Evolutionary conservation across 2,329 filamentous ascomycete species (phyloP), one percentile per base, ranked within the genome.

Genomic region (Plenodomus biglobosus): DNA sequence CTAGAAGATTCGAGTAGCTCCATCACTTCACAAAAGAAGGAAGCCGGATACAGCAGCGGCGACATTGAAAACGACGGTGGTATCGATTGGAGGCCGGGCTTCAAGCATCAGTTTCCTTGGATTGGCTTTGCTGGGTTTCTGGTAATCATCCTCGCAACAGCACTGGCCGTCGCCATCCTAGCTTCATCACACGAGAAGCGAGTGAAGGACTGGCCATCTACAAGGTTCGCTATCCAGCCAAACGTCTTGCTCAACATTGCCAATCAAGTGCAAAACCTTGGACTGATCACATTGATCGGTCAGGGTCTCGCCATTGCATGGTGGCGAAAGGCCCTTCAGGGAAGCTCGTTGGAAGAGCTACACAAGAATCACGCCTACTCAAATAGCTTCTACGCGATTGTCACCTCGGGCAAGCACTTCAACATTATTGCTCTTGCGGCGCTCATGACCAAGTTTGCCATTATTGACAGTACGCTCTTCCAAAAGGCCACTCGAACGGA

Each of bases 211-310:
- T 61, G 58, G 59, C 58, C 58, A 8, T 53, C 52, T 17, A 47
- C 41, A 5, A 50, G 41, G n/a, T 57, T 57, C 2, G 48, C 59
- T 13, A 44, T 56, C n/a, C 55, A 61, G 27, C 61, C 59, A 36
- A 64, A 64, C 52, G 61, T 62, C 13, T 38, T 64, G 15, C 56
- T 64, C 44, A 64, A 64, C 42, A 52, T 64, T 16, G 59, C 59
- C 2, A 62, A 64, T 18, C 61, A 64, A 38, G 48, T 64, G 8
- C 55, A 61, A 13, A 64, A 64, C 30, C 42, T 64, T 2, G 57
- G 61, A 2, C 34, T 64, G 3, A 52, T 64, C 19, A 62, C 59
- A 2, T 37, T 62, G 41, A 52, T 64, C 19, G 56, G 38, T 18
- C 61, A 62, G 39, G 61, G 59, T 17, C 41, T 64, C 16, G 59